Evolutionary conservation across 768 basidiomycete species (phyloP).

Genomic region (Russula vinacea): DNA sequence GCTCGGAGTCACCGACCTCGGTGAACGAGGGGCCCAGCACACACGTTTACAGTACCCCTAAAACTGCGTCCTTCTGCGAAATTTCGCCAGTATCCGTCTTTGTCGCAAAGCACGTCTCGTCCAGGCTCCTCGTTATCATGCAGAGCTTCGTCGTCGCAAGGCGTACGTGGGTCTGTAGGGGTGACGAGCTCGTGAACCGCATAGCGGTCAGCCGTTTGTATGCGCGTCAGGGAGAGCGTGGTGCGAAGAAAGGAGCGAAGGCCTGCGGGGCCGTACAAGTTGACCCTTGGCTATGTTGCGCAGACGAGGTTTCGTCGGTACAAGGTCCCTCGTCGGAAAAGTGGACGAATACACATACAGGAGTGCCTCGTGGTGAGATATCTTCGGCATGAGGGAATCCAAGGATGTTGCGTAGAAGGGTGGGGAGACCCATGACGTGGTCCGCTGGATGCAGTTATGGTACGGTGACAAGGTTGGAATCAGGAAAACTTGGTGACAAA

Average conservation of each 20-base stretch:
- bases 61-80: conserved; percentile 43
- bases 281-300: conserved; percentile 44
- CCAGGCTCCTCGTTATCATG: conserved; percentile 67
- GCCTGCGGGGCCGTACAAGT: conserved; percentile 79
- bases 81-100: conserved; percentile 65
- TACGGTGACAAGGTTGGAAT: conserved; percentile 2
- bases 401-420: conserved; percentile 59
- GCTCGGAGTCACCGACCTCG: conserved; percentile 50
- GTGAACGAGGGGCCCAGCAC: conserved; percentile 75
- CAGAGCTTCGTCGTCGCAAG: conserved; percentile 48
- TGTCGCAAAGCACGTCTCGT: conserved; percentile 50
- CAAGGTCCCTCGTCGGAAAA: neutral
- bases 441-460: conserved; percentile 46
- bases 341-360: neutral
- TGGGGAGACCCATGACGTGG: conserved; percentile 72
- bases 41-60: conserved; percentile 50
- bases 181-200: conserved; percentile 76
- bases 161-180: conserved; percentile 49
- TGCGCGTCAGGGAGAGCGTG: conserved; percentile 64
- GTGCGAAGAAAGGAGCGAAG: conserved; percentile 71
- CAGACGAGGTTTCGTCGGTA: neutral
- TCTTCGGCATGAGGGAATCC: conserved; percentile 43
- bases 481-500: neutral
- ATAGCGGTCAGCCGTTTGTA: conserved; percentile 57
- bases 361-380: conserved; percentile 24